A percentile compares a stretch with the other conserved stretches of the same genome.
phyloP scores from a whole-genome alignment of 306 rosid species.

The Dalbergia oliveri region DNA sequence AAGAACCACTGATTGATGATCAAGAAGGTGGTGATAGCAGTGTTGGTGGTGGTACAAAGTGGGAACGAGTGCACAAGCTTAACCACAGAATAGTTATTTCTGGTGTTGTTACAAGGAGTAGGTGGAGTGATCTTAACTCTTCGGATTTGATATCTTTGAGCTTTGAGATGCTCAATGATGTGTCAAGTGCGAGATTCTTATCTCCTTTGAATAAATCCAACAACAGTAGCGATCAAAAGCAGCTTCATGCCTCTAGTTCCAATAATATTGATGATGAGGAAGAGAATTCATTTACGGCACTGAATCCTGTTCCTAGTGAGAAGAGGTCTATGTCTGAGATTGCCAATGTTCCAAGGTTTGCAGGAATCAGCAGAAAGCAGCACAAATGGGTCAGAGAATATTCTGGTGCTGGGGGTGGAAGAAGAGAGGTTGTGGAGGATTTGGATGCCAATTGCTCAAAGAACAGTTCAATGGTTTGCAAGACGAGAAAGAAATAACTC shows the following conservation, averaged over 20 bases:
- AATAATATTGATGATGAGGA: slow-evolving; percentile 42
- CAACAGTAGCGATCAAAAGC: background rate
- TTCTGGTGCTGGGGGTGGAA: slow-evolving; percentile 46
- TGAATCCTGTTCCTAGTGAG: slow-evolving; percentile 46
- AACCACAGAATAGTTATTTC: slow-evolving; percentile 74
- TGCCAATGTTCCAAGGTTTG: slow-evolving; percentile 69
- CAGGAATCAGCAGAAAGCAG: slow-evolving; percentile 41
- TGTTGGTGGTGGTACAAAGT: slow-evolving; percentile 25
- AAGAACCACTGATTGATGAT: slow-evolving; percentile 46
- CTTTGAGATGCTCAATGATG: slow-evolving; percentile 67
- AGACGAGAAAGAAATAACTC: slow-evolving; percentile 51
- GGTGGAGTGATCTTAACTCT: slow-evolving; percentile 90
- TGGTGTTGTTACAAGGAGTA: slow-evolving; percentile 62
- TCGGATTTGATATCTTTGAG: slow-evolving; percentile 76
- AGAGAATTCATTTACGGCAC: slow-evolving; percentile 42
- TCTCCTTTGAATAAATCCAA: slow-evolving; percentile 29
- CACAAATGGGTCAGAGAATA: slow-evolving; percentile 40
- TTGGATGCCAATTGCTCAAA: slow-evolving; percentile 78
- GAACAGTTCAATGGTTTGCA: slow-evolving; percentile 79
- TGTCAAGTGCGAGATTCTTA: slow-evolving; percentile 67
- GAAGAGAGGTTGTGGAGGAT: slow-evolving; percentile 67
- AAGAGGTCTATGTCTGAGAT: slow-evolving; percentile 87
- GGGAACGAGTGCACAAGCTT: slow-evolving; percentile 54
- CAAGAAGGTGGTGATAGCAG: slow-evolving; percentile 31
- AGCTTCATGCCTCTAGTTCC: background rate